These are phyloP conservation scores for Chenopodium album DNA, from an alignment of 148 eudicot species.

Conservation along the genomic window DNA sequence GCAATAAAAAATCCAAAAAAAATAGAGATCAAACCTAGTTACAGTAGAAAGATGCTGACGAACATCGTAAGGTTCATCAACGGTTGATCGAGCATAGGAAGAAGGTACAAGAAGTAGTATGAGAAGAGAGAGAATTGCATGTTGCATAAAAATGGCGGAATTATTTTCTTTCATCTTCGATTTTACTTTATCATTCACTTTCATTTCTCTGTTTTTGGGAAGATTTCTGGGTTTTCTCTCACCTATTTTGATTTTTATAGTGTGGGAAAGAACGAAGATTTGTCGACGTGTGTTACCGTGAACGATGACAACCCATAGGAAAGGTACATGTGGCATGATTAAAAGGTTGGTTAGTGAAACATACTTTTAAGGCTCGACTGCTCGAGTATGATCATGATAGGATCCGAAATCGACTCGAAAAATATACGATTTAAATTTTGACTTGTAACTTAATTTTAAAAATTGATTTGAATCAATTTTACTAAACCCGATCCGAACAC, in stretches of 20 bases:
- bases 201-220: no score
- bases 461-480: no score
- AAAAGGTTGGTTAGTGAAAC: neutral
- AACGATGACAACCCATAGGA: neutral
- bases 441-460: no score
- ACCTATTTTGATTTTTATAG: neutral
- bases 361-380: no score
- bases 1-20: neutral
- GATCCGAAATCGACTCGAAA: no score
- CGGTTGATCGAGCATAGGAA: conserved; percentile 21
- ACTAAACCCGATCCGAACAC: no score
- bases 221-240: neutral
- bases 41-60: conserved; percentile 85
- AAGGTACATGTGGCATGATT: neutral
- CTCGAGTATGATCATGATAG: no score
- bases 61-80: conserved; percentile 64
- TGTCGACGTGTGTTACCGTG: neutral
- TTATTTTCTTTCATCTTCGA: neutral
- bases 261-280: neutral
- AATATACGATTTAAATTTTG: no score
- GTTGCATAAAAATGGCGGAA: neutral
- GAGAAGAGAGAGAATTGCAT: neutral
- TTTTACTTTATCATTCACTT: neutral
- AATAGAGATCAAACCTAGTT: conserved; percentile 46
- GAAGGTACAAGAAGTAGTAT: conserved; percentile 24